Conservation (phyloP, 768 basidiomycete species). For the Tylopilus rubrobrunneus region DNA sequence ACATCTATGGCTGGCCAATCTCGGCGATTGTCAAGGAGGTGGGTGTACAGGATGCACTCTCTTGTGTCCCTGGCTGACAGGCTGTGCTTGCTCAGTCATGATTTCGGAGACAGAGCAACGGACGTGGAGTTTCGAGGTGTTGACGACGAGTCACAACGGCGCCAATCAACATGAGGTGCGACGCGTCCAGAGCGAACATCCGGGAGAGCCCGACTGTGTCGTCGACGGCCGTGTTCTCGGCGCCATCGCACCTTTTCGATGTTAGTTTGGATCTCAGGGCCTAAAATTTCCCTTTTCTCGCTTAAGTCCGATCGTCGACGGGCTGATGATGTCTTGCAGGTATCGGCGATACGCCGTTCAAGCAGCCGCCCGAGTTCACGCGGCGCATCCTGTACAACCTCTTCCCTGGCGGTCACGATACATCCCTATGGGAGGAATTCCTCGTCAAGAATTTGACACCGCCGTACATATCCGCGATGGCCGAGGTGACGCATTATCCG, state of each 20-base stretch:
- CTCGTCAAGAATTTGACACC: slow-evolving; percentile 58
- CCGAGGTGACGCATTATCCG: slow-evolving; percentile 59
- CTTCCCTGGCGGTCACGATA: slow-evolving; percentile 57
- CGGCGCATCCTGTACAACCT: slow-evolving; percentile 64
- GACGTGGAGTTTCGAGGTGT: slow-evolving; percentile 55
- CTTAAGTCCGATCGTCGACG: no score
- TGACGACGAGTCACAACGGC: slow-evolving; percentile 71
- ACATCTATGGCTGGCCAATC: slow-evolving; percentile 75
- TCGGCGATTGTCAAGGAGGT: slow-evolving; percentile 81
- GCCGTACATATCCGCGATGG: slow-evolving; percentile 60
- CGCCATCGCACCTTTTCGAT: slow-evolving; percentile 73
- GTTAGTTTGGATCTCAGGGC: slow-evolving; percentile 40
- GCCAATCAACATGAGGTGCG: slow-evolving; percentile 62
- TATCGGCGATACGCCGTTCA: slow-evolving; percentile 69
- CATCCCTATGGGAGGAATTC: slow-evolving; percentile 63
- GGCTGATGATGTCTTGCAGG: slow-evolving; percentile 35
- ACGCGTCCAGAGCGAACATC: slow-evolving; percentile 61
- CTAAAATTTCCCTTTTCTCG: no score
- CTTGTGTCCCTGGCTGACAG: background rate
- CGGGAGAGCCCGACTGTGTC: slow-evolving; percentile 66
- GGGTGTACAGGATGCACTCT: slow-evolving; percentile 22
- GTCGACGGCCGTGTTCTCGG: slow-evolving; percentile 67
- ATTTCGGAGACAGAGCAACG: slow-evolving; percentile 45
- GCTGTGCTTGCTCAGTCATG: slow-evolving; percentile 40
- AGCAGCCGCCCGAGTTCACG: slow-evolving; percentile 68